Conservation (phyloP, 306 rosid genomes). For the Sphenostylis stenocarpa region DNA sequence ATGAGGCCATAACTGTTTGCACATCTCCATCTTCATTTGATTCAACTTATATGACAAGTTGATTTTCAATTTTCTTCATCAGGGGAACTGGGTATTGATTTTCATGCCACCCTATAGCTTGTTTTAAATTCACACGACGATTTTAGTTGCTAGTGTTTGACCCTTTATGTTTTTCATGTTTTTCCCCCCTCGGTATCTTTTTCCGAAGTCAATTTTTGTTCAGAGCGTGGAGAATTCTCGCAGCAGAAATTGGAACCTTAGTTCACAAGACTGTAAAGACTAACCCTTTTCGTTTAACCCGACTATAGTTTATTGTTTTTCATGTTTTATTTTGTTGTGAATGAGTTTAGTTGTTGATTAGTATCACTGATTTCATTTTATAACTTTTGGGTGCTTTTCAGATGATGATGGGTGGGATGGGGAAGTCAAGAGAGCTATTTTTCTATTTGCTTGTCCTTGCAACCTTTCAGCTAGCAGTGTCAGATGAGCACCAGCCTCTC, state of each 20-base stretch:
- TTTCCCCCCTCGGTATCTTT: neutral
- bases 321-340: neutral
- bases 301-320: neutral
- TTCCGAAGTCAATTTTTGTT: neutral
- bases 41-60: neutral
- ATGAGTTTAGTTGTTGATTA: neutral
- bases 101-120: neutral
- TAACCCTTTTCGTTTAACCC: neutral
- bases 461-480: slow-evolving; percentile 43
- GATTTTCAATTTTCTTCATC: neutral
- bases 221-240: neutral
- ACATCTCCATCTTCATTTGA: neutral
- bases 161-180: neutral
- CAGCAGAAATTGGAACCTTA: neutral
- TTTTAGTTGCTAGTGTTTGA: neutral
- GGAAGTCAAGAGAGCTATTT: slow-evolving; percentile 26
- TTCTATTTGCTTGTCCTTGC: slow-evolving; percentile 41
- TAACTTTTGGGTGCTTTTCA: slow-evolving; percentile 21
- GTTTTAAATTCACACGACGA: neutral
- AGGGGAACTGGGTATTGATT: slow-evolving; percentile 6
- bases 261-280: neutral
- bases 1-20: neutral
- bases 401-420: slow-evolving; percentile 39
- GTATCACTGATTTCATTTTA: neutral
- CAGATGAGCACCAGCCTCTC: slow-evolving; percentile 75